Conservation (phyloP, 1,139 yeast species). For the Candida labiduridarum region DNA sequence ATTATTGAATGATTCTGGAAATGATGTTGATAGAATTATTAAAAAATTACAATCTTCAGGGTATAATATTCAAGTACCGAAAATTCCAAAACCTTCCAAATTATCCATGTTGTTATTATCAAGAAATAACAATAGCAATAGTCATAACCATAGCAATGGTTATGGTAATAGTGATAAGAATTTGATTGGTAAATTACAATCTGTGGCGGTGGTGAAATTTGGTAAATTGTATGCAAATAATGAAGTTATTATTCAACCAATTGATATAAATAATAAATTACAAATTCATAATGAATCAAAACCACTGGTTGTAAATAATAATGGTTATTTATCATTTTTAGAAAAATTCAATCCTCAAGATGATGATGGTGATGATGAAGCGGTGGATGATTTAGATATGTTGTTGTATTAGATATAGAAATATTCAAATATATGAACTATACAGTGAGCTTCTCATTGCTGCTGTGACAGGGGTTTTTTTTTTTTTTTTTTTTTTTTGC, state of each 20-base stretch:
- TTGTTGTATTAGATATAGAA: background rate
- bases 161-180: background rate
- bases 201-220: background rate
- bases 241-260: background rate
- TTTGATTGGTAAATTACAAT: background rate
- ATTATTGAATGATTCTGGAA: conserved; percentile 7
- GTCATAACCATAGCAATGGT: too few relatives aligned
- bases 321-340: background rate
- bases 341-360: background rate
- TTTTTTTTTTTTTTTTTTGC: conserved; percentile 2
- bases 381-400: conserved; percentile 1
- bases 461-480: too few relatives aligned
- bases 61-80: conserved; percentile 5
- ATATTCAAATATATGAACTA: background rate
- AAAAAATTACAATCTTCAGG: conserved; percentile 8
- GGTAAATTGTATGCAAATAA: background rate
- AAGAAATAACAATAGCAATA: background rate
- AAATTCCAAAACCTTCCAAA: background rate
- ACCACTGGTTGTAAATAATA: background rate
- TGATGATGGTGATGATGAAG: background rate
- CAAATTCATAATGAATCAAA: conserved; percentile 1
- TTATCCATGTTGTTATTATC: background rate
- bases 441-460: too few relatives aligned
- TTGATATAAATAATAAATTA: background rate
- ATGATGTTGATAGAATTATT: conserved; percentile 5